Conservation (phyloP, 2,329 filamentous ascomycete genomes). For the Colletotrichum destructivum region DNA sequence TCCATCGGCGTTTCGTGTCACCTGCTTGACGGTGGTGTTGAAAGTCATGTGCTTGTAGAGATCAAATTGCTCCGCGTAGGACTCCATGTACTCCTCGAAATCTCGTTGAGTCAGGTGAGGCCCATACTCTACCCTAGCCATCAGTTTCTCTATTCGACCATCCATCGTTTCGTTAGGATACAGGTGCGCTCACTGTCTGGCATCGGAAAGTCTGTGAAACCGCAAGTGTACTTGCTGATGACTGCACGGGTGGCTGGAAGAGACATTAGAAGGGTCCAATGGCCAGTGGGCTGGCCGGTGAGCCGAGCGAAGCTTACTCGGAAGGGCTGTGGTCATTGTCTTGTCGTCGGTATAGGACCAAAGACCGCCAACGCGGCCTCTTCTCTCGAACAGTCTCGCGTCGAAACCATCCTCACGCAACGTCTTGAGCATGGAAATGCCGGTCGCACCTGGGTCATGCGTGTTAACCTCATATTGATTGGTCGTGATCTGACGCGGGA, state of each 20-base stretch:
- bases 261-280: background rate
- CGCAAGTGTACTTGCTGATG: constrained; percentile 57
- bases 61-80: constrained; percentile 58
- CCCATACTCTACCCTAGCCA: constrained; percentile 45
- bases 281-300: constrained; percentile 6
- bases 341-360: constrained; percentile 59
- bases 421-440: constrained; percentile 55
- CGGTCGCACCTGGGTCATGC: constrained; percentile 46
- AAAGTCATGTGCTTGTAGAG: constrained; percentile 53
- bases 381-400: constrained; percentile 57
- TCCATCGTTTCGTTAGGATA: background rate
- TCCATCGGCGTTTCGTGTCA: constrained; percentile 48
- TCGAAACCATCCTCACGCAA: constrained; percentile 60
- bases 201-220: constrained; percentile 60
- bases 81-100: constrained; percentile 57
- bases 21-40: constrained; percentile 49
- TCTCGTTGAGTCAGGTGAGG: constrained; percentile 46
- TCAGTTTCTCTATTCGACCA: background rate
- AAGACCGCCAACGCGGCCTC: constrained; percentile 58
- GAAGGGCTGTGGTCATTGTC: constrained; percentile 52
- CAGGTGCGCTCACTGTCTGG: constrained; percentile 53
- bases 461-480: background rate
- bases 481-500: background rate
- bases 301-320: constrained; percentile 44
- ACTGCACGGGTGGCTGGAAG: constrained; percentile 50